These are phyloP conservation scores for Colletotrichum cereale DNA, from an alignment of 2,329 filamentous ascomycete species.

Conservation along the genomic window DNA sequence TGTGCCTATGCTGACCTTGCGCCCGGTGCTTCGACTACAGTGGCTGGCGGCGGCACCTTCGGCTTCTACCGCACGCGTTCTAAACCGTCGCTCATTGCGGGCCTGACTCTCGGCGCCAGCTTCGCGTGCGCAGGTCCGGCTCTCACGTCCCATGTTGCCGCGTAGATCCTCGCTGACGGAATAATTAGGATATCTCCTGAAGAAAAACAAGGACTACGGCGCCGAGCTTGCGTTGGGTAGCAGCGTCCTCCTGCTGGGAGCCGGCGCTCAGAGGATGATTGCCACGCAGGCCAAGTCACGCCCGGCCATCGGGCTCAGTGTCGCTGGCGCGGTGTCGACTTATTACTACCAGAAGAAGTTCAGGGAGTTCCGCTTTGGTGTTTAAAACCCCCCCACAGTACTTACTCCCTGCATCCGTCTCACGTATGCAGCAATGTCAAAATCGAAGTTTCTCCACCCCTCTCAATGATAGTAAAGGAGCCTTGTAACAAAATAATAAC, in stretches of 20 bases:
- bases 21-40: conserved; percentile 35
- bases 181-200: conserved; percentile 54
- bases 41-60: conserved; percentile 50
- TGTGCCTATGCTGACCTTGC: not conserved
- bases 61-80: conserved; percentile 49
- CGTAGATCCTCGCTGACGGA: not conserved
- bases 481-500: not conserved
- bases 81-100: conserved; percentile 50
- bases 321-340: conserved; percentile 51
- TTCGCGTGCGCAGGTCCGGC: conserved; percentile 48
- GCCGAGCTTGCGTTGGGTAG: conserved; percentile 56
- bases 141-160: not conserved
- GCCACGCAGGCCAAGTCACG: conserved; percentile 54
- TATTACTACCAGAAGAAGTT: conserved; percentile 58
- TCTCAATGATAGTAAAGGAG: not conserved
- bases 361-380: conserved; percentile 55
- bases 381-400: conserved; percentile 42
- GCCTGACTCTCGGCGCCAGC: conserved; percentile 48
- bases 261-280: conserved; percentile 53
- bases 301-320: conserved; percentile 51
- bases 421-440: not conserved
- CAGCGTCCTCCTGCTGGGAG: conserved; percentile 53
- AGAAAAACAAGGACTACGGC: conserved; percentile 57
- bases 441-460: not conserved
- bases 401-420: not conserved